These are phyloP conservation scores for Gymnopilus dilepis DNA, from an alignment of 768 basidiomycete genomes.

Conservation along the genomic window DNA sequence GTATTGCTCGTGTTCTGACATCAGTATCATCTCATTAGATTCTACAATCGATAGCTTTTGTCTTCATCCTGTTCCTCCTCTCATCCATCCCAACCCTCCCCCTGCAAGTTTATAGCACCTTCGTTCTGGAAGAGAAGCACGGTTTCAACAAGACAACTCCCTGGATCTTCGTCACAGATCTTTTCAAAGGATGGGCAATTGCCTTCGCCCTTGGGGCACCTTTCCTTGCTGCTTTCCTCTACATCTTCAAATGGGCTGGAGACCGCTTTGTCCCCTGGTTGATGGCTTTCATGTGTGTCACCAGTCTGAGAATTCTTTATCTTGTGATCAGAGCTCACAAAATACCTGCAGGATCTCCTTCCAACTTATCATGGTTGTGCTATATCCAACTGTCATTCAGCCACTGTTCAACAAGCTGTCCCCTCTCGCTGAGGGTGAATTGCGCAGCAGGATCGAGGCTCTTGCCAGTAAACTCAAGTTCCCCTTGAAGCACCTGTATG, in stretches of 20 bases:
- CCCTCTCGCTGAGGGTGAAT: conserved; percentile 76
- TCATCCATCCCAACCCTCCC: conserved; percentile 77
- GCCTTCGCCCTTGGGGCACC: conserved; percentile 79
- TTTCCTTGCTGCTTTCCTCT: conserved; percentile 85
- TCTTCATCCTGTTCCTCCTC: conserved; percentile 65
- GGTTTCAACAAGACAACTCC: conserved; percentile 97
- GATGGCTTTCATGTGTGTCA: conserved; percentile 86
- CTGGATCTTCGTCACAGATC: conserved; percentile 74
- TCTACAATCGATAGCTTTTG: conserved; percentile 80
- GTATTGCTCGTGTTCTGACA: background rate
- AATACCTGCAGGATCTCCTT: conserved; percentile 63
- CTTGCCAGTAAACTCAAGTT: conserved; percentile 86
- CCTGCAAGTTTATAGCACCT: conserved; percentile 83
- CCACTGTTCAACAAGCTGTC: conserved; percentile 98
- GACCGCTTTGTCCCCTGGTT: conserved; percentile 92
- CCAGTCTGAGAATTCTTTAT: background rate
- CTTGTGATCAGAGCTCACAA: background rate
- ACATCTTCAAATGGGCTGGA: conserved; percentile 92
- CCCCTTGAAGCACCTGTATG: conserved; percentile 93
- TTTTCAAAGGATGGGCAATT: conserved; percentile 80
- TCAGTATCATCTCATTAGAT: conserved; percentile 54
- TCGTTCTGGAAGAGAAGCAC: conserved; percentile 92
- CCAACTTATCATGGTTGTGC: conserved; percentile 82
- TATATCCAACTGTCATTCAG: conserved; percentile 89
- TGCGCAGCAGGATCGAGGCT: conserved; percentile 77